Evolutionary conservation across 148 eudicot species (phyloP), one percentile per base, ranked within the genome.

Genomic region (Camellia sinensis): DNA sequence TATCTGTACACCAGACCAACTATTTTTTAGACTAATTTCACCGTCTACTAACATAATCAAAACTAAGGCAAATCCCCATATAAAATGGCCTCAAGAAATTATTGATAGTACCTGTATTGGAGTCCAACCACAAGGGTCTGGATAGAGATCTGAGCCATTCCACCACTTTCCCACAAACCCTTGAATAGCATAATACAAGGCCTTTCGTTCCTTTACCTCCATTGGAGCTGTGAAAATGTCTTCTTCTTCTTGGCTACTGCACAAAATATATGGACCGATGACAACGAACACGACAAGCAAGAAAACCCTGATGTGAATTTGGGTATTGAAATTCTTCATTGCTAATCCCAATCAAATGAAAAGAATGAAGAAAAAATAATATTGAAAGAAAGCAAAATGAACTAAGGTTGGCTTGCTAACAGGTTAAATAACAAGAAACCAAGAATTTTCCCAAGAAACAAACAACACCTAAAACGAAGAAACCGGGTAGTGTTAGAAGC

Each of bases 51-150:
- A 29, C 37, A 29, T 29, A 29, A 29, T 29, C 37, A 29, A 29
- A 29, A 29, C 37, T 1, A 29, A 29, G 37, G 37, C 37, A 29
- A 29, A 29, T 29, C 37, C 37, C 37, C 37, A 1, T 29, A 29
- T 29, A 29, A 29, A 29, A 1, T 29, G 37, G 37, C 37, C 1
- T 29, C 37, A 29, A 29, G 37, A 29, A 29, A 29, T 29, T 29
- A 29, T 29, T 29, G 37, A 29, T 29, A 29, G 37, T 85, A 93
- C 97, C 98, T 92, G 90, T 53, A 93, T 93, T 0, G 96, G 92
- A 72, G 97, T 93, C 98, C 98, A 93, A 7, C 97, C 97, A 89
- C 97, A 93, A 67, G 97, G 97, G 80, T 93, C 95, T 59, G 98
- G 98, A 82, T 85, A 93, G 66, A 93, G 94, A 87, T 90, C 90